Evolutionary conservation across 306 rosid genomes (phyloP).

Genomic region (Vigna reflexopilosa): DNA sequence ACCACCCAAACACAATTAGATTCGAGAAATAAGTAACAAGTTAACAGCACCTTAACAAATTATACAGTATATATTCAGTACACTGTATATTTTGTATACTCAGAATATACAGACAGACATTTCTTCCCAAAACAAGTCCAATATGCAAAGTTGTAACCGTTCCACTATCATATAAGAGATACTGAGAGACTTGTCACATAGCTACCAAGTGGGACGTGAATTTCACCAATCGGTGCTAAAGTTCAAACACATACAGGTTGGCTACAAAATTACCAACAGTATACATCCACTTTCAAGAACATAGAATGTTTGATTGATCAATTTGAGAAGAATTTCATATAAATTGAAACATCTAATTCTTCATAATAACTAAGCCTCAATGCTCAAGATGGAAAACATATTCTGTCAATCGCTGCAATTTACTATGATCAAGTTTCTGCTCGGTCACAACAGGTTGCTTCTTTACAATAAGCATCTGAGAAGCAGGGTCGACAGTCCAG

Average conservation of each 20-base stretch:
- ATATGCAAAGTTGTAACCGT: too few relatives aligned
- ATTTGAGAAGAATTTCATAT: neutral
- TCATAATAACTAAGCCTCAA: constrained; percentile 45
- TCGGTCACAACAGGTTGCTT: constrained; percentile 68
- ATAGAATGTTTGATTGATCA: neutral
- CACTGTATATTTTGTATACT: neutral
- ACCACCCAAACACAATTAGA: neutral
- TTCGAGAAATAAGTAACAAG: neutral
- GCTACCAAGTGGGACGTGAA: constrained; percentile 13
- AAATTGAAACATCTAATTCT: constrained; percentile 23
- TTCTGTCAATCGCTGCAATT: constrained; percentile 92
- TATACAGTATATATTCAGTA: too few relatives aligned
- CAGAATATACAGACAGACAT: neutral
- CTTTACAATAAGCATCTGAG: constrained; percentile 83
- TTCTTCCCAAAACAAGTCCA: neutral
- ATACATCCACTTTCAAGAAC: constrained; percentile 25
- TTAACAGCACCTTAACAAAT: constrained; percentile 67
- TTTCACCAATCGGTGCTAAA: constrained; percentile 23
- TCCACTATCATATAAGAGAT: neutral
- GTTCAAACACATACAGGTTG: constrained; percentile 27
- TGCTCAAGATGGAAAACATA: constrained; percentile 95
- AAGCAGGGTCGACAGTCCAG: constrained; percentile 78
- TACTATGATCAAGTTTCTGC: constrained; percentile 85
- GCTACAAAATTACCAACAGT: constrained; percentile 38
- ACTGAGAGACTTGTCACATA: constrained; percentile 11